Evolutionary conservation across 164 flowering plant genomes (phyloP), one percentile per base, ranked within the genome.

Genomic region (Tetrastigma voinierianum): DNA sequence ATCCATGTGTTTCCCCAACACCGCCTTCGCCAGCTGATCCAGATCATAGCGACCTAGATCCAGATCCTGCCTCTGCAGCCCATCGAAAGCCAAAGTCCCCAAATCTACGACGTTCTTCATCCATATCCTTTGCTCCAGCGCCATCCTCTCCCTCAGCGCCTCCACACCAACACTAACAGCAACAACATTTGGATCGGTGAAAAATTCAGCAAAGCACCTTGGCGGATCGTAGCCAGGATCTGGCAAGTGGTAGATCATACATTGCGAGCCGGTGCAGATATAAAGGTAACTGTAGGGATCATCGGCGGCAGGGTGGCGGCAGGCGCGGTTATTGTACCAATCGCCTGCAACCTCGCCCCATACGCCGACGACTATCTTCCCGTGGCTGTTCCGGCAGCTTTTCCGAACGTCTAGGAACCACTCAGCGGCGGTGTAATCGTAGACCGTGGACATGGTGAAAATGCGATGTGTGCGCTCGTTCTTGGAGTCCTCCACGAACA

Each of bases 251-350:
- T 24, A 51, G 57, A 51, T 10, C n/a, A 64, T 47, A 23, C 67
- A 64, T 13, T 64, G 67, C 51, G 67, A 51, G 16, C 57, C 67
- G 21, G 51, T 6, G 23, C 67, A 64, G 57, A 64, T 15, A 19
- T 51, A n/a, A 15, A 64, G 16, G n/a, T 51, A 9, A 2, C n/a
- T 10, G 25, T 25, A 51, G 25, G 47, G 57, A 17, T 14, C 14
- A n/a, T 61, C 52, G 2, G 4, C 14, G 51, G 4, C 14, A 32
- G n/a, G 32, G 15, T n/a, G 9, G 5, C 10, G 0, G 23, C 2
- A 3, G 57, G 2, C 16, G 57, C 2, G 2, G 7, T 10, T 6
- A 3, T 32, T 32, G 3, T 3, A 32, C 40, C 40, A 32, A 32
- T 32, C 40, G 57, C 1, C 8, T 14, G 3, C 16, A 19, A 20